Conservation (phyloP, 1,284 basidiomycete species). For the Sanghuangporus baumii region DNA sequence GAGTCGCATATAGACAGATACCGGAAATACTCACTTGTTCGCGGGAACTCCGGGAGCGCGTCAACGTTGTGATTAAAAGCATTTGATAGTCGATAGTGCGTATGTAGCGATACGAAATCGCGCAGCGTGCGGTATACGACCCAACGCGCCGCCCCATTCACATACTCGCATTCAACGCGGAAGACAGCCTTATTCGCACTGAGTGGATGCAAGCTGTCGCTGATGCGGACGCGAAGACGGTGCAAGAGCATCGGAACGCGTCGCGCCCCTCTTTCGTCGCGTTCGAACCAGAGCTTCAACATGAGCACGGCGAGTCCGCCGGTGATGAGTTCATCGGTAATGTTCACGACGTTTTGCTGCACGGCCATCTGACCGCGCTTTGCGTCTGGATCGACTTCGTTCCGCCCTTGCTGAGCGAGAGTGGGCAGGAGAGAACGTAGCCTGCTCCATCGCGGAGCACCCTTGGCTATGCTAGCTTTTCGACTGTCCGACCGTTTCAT, state of each 20-base stretch:
- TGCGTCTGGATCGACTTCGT: slow-evolving; percentile 9
- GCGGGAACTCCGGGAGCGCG: slow-evolving; percentile 89
- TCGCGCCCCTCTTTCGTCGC: slow-evolving; percentile 82
- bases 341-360: slow-evolving; percentile 55
- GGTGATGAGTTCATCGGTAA: slow-evolving; percentile 80
- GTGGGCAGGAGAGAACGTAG: slow-evolving; percentile 62
- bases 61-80: slow-evolving; percentile 67
- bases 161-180: slow-evolving; percentile 95
- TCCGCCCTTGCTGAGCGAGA: slow-evolving; percentile 33
- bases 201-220: slow-evolving; percentile 80
- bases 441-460: slow-evolving; percentile 41
- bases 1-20: not conserved
- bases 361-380: slow-evolving; percentile 41
- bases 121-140: slow-evolving; percentile 93
- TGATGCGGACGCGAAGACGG: slow-evolving; percentile 77
- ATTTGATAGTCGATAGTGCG: slow-evolving; percentile 88
- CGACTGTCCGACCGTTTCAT: slow-evolving; percentile 25
- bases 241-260: slow-evolving; percentile 88
- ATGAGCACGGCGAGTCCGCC: slow-evolving; percentile 81
- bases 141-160: slow-evolving; percentile 93
- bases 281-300: slow-evolving; percentile 86
- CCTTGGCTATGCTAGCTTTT: slow-evolving; percentile 34
- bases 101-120: slow-evolving; percentile 89
- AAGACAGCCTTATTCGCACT: slow-evolving; percentile 79
- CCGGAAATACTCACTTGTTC: slow-evolving; percentile 54